A percentile compares a stretch with the other conserved stretches of the same genome.
Evolutionary conservation across 1,284 basidiomycete genomes (phyloP).

Genomic region (Boletus subluridellus): DNA sequence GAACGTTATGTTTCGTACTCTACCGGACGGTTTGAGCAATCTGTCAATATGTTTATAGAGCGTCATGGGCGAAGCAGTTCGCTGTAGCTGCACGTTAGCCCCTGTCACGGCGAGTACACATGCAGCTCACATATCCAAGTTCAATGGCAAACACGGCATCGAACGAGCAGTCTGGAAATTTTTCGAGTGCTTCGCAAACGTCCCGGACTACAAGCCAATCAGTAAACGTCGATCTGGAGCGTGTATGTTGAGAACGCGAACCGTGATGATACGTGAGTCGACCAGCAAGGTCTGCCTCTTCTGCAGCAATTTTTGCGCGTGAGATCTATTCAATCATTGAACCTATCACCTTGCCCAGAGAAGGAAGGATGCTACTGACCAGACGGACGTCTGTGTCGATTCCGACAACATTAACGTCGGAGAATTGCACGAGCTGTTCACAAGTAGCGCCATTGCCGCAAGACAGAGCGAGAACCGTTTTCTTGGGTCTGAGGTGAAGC

Average conservation of each 20-base stretch:
- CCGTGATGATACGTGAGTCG: slow-evolving; percentile 7
- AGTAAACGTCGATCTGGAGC: not conserved
- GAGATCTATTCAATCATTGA: slow-evolving; percentile 1
- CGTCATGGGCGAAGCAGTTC: not conserved
- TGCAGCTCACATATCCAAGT: too few relatives aligned
- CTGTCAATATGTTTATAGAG: slow-evolving; percentile 8
- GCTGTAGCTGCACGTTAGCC: not conserved
- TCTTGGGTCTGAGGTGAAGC: slow-evolving; percentile 8
- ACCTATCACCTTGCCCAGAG: not conserved
- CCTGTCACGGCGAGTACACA: too few relatives aligned
- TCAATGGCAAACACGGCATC: not conserved
- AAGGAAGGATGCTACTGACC: not conserved
- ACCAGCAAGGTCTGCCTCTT: slow-evolving; percentile 2
- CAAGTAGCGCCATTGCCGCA: slow-evolving; percentile 10
- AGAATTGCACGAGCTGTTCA: slow-evolving; percentile 13
- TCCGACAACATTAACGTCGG: slow-evolving; percentile 12
- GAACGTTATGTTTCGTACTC: not conserved
- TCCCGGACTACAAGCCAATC: not conserved
- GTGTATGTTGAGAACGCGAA: not conserved
- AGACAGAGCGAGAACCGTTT: slow-evolving; percentile 13
- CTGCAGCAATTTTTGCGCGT: not conserved
- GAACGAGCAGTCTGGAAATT: slow-evolving; percentile 9
- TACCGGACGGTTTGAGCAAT: slow-evolving; percentile 13
- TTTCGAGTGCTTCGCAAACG: slow-evolving; percentile 4
- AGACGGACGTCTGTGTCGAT: slow-evolving; percentile 9